Conservation (phyloP, 768 basidiomycete species). For the Pleurotus pulmonarius region DNA sequence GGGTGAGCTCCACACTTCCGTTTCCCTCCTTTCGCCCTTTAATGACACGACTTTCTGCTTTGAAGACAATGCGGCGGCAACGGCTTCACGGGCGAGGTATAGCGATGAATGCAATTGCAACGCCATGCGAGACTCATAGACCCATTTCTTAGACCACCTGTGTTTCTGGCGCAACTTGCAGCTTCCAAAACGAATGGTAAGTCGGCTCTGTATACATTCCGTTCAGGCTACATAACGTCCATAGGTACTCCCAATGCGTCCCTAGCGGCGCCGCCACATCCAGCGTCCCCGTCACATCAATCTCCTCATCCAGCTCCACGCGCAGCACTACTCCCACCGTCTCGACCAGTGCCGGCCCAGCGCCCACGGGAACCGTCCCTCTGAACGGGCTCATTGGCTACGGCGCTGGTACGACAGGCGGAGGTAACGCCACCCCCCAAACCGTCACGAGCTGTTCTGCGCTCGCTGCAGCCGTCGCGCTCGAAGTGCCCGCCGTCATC, state of each 20-base stretch:
- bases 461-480: background rate
- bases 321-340: background rate
- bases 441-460: background rate
- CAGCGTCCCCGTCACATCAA: background rate
- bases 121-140: background rate
- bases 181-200: background rate
- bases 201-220: background rate
- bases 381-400: slow-evolving; percentile 1
- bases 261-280: background rate
- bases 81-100: background rate
- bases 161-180: background rate
- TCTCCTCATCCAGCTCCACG: background rate
- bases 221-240: background rate
- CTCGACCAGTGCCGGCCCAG: background rate
- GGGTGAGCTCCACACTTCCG: no score
- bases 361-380: background rate
- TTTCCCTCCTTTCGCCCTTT: no score
- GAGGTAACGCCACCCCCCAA: background rate
- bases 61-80: slow-evolving; percentile 2
- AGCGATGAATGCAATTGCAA: background rate
- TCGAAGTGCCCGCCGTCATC: background rate
- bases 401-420: background rate
- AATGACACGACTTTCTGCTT: background rate
- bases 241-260: slow-evolving; percentile 2
- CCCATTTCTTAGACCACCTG: background rate